Conservation (phyloP, 768 basidiomycete species). For the Pleurotus eryngii region DNA sequence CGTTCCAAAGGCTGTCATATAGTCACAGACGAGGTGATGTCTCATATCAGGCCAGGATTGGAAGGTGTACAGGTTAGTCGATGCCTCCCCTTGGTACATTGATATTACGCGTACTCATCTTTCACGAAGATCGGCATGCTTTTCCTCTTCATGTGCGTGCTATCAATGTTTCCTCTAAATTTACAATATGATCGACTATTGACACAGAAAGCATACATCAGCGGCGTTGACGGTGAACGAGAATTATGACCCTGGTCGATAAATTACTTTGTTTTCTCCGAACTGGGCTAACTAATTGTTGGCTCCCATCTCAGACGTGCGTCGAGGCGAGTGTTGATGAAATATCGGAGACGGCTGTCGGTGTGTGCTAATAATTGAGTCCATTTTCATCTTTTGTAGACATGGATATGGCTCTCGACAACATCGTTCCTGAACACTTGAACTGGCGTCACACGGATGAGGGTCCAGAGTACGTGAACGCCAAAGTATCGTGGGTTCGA, state of each 20-base stretch:
- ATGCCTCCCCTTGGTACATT: background rate
- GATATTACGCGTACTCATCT: background rate
- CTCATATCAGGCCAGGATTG: conserved; percentile 67
- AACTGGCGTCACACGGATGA: conserved; percentile 88
- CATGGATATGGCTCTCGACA: conserved; percentile 94
- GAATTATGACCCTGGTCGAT: conserved; percentile 76
- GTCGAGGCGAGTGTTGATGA: conserved; percentile 32
- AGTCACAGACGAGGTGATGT: conserved; percentile 71
- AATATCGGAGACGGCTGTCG: conserved; percentile 12
- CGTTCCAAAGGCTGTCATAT: conserved; percentile 73
- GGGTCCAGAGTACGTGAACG: conserved; percentile 74
- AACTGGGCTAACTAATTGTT: background rate
- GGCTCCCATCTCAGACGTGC: conserved; percentile 31
- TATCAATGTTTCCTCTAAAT: background rate
- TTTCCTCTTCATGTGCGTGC: conserved; percentile 77
- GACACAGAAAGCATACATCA: conserved; percentile 58
- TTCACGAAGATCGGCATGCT: conserved; percentile 72
- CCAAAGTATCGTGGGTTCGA: conserved; percentile 1
- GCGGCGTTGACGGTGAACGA: conserved; percentile 85
- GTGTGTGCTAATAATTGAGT: conserved; percentile 18
- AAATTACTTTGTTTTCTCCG: background rate
- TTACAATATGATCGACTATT: background rate
- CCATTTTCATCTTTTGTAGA: conserved; percentile 39
- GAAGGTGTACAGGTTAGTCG: conserved; percentile 55
- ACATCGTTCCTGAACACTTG: conserved; percentile 79